phyloP scores from a whole-genome alignment of 305 asterid genomes.

The Rubia peregrina region DNA sequence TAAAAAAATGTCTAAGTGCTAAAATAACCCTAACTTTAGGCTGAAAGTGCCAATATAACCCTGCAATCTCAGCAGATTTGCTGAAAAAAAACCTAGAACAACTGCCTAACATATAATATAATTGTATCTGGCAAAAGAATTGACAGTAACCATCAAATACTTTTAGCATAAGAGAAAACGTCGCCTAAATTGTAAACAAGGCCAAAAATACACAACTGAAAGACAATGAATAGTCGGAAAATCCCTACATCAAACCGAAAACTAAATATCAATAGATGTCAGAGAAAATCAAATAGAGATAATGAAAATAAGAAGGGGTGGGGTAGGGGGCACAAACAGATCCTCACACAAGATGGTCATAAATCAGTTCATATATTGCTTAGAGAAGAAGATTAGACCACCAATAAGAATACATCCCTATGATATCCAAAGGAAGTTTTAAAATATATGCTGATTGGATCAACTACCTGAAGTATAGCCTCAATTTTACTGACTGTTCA shows the following conservation, averaged over 20 bases:
- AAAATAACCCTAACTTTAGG: too few species aligned
- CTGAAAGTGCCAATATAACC: too few species aligned
- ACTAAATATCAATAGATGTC: not conserved
- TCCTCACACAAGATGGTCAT: not conserved
- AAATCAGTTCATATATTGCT: not conserved
- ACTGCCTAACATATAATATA: not conserved
- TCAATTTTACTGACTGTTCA: not conserved
- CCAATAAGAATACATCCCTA: not conserved
- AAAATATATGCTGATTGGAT: not conserved
- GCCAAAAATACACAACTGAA: not conserved
- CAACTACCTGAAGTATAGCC: not conserved
- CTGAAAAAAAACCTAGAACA: slow-evolving; percentile 1
- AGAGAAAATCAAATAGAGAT: not conserved
- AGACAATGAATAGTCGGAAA: not conserved
- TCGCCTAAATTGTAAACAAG: not conserved
- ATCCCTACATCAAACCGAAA: not conserved
- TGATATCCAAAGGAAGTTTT: not conserved
- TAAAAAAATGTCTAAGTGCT: too few species aligned
- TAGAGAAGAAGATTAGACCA: not conserved
- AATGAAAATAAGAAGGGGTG: not conserved
- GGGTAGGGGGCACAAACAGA: not conserved
- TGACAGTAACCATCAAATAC: not conserved
- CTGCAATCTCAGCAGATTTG: slow-evolving; percentile 1
- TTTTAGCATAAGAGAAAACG: not conserved
- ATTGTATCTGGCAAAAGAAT: not conserved